phyloP scores from a whole-genome alignment of 495 filamentous ascomycete genomes.

The Penicillium canescens region DNA sequence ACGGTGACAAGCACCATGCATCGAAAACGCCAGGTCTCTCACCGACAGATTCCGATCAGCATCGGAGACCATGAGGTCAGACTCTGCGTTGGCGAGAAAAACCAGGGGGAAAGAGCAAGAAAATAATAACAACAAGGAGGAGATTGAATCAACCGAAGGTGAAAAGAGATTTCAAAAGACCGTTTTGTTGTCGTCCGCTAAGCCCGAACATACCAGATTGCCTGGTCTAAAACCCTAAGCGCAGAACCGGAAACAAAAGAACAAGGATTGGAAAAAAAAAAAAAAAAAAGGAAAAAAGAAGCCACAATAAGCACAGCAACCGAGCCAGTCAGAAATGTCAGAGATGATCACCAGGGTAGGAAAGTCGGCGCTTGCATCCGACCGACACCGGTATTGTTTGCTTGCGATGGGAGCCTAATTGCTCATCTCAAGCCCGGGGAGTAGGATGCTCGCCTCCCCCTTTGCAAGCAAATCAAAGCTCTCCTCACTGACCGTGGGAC shows the following conservation, averaged over 20 bases:
- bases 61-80: slow-evolving; percentile 1
- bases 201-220: not conserved
- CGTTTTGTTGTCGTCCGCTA: not conserved
- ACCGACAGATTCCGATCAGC: not conserved
- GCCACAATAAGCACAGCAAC: not conserved
- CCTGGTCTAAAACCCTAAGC: not conserved
- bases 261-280: no score
- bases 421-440: slow-evolving; percentile 22
- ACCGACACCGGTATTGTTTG: slow-evolving; percentile 2
- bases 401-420: slow-evolving; percentile 5
- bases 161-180: not conserved
- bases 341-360: slow-evolving; percentile 2
- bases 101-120: not conserved
- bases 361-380: not conserved
- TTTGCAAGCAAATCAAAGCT: slow-evolving; percentile 59
- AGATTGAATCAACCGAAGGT: not conserved
- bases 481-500: slow-evolving; percentile 55
- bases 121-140: slow-evolving; percentile 1
- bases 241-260: not conserved
- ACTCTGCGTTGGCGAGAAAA: not conserved
- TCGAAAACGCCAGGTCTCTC: not conserved
- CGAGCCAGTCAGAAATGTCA: not conserved
- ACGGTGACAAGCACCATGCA: not conserved
- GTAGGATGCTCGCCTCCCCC: slow-evolving; percentile 48
- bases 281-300: no score